Conservation (phyloP, 495 filamentous ascomycete genomes). For the Hypomontagnella monticulosa region DNA sequence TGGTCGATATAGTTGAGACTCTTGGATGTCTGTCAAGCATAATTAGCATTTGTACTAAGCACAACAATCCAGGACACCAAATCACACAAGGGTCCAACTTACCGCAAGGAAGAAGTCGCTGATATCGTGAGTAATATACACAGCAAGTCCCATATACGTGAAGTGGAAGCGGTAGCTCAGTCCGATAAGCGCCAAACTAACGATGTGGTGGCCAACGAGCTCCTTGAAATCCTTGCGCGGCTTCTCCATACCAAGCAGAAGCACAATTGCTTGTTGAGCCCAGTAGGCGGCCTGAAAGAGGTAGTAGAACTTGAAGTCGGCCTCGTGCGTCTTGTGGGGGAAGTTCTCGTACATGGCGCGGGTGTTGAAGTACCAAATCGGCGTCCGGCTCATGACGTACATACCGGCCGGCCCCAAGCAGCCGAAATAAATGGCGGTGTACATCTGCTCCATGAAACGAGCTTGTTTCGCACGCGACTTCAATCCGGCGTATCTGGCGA, state of each 20-base stretch:
- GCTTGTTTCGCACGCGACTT: slow-evolving; percentile 79
- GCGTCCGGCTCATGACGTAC: slow-evolving; percentile 89
- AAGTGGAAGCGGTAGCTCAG: slow-evolving; percentile 98
- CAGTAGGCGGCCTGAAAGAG: slow-evolving; percentile 95
- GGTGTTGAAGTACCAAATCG: slow-evolving; percentile 99
- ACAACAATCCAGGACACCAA: background rate
- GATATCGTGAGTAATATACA: slow-evolving; percentile 97
- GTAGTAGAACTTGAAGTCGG: slow-evolving; percentile 95
- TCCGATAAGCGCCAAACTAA: slow-evolving; percentile 86
- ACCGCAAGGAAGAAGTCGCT: slow-evolving; percentile 97
- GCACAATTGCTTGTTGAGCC: slow-evolving; percentile 93
- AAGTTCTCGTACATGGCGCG: slow-evolving; percentile 88
- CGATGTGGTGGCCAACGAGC: slow-evolving; percentile 92
- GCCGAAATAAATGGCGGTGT: slow-evolving; percentile 95
- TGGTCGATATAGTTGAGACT: slow-evolving; percentile 91
- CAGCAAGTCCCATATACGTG: slow-evolving; percentile 95
- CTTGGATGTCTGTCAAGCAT: slow-evolving; percentile 78
- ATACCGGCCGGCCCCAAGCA: slow-evolving; percentile 86
- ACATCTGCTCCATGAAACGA: slow-evolving; percentile 97
- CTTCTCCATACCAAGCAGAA: slow-evolving; percentile 90
- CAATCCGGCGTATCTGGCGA: slow-evolving; percentile 77
- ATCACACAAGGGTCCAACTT: slow-evolving; percentile 51
- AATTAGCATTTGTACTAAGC: slow-evolving; percentile 13
- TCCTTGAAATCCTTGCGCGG: slow-evolving; percentile 96
- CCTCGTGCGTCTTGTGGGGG: slow-evolving; percentile 87